Conservation (phyloP, 2,329 filamentous ascomycete species). For the Arthrobotrys conoides region DNA sequence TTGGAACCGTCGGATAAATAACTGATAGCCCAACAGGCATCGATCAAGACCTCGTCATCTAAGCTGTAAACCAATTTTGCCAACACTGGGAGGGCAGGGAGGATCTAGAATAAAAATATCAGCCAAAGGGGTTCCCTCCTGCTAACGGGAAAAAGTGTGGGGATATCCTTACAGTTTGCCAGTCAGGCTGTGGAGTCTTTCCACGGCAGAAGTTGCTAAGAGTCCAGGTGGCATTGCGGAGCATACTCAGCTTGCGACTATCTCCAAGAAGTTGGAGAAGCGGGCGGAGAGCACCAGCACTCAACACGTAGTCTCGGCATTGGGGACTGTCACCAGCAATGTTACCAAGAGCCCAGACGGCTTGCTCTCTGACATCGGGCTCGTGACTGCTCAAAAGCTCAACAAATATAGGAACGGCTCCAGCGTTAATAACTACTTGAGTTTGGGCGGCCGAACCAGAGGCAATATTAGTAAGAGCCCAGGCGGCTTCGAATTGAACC, state of each 20-base stretch:
- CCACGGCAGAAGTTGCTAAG: constrained; percentile 99
- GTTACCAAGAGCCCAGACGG: constrained; percentile 98
- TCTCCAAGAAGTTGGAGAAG: constrained; percentile 91
- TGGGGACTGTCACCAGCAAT: constrained; percentile 98
- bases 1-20: constrained; percentile 98
- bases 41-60: constrained; percentile 97
- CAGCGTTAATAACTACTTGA: constrained; percentile 98
- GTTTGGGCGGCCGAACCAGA: constrained; percentile 97
- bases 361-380: constrained; percentile 97
- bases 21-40: constrained; percentile 99
- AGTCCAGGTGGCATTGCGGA: constrained; percentile 98
- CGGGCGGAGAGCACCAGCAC: constrained; percentile 90
- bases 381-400: constrained; percentile 95
- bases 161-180: constrained; percentile 82
- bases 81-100: constrained; percentile 92
- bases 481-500: constrained; percentile 98
- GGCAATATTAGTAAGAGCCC: constrained; percentile 99
- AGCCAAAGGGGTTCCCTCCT: not conserved
- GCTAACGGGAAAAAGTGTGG: not conserved
- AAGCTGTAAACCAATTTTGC: constrained; percentile 98
- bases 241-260: constrained; percentile 99
- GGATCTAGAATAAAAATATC: constrained; percentile 76
- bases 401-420: constrained; percentile 97
- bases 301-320: constrained; percentile 96
- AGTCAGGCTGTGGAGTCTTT: constrained; percentile 98